Conservation (phyloP, 768 basidiomycete species). For the Phallus indusiatus region DNA sequence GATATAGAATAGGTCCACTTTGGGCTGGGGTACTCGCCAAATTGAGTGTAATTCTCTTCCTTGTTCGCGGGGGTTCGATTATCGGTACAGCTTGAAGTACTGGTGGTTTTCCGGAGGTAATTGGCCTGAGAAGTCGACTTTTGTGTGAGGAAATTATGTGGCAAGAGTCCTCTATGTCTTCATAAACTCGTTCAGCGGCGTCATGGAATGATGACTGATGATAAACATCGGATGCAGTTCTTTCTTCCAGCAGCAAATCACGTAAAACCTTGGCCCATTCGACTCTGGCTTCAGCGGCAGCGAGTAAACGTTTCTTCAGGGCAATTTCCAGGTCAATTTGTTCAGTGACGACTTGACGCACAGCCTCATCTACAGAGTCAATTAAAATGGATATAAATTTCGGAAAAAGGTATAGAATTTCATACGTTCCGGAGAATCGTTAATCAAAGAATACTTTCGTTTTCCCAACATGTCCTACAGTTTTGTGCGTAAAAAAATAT, state of each 20-base stretch:
- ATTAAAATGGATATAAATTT: neutral
- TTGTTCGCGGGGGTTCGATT: conserved; percentile 18
- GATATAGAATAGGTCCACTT: conserved; percentile 1
- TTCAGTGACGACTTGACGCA: conserved; percentile 23
- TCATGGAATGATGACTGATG: conserved; percentile 19
- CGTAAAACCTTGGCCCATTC: conserved; percentile 37
- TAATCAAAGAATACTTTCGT: conserved; percentile 1
- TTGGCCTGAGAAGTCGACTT: conserved; percentile 14
- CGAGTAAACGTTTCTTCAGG: conserved; percentile 30
- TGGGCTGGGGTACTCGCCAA: conserved; percentile 10
- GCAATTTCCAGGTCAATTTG: conserved; percentile 37
- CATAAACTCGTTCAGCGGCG: conserved; percentile 34
- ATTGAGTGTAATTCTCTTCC: conserved; percentile 18
- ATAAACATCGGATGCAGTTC: neutral
- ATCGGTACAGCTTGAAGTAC: conserved; percentile 13
- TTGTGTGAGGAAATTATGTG: conserved; percentile 27
- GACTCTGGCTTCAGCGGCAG: conserved; percentile 35
- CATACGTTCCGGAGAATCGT: neutral
- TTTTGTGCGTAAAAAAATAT: neutral
- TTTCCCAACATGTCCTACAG: neutral
- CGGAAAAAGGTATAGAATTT: neutral
- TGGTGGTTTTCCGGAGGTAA: conserved; percentile 15
- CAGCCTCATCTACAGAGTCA: neutral
- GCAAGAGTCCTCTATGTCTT: conserved; percentile 30
- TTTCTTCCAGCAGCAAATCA: conserved; percentile 21